Evolutionary conservation across 2,329 filamentous ascomycete genomes (phyloP).

Genomic region (Pseudocercospora fijiensis): DNA sequence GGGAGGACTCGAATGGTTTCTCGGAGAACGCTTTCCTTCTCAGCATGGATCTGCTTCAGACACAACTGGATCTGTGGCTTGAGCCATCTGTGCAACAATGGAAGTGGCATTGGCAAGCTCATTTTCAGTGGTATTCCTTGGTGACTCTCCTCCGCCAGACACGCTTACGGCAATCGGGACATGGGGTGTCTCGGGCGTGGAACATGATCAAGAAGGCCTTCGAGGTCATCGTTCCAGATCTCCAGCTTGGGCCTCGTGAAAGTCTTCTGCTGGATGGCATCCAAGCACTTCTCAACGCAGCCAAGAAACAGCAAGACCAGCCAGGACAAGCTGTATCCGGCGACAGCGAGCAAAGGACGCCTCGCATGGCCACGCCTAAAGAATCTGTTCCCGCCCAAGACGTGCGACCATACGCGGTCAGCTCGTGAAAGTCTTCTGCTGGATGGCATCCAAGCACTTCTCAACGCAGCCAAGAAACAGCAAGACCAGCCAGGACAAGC

Average conservation of each 20-base stretch:
- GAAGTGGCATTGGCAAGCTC: conserved; percentile 33
- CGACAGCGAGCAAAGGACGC: conserved; percentile 11
- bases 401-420: too few species aligned
- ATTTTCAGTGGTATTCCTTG: conserved; percentile 34
- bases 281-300: conserved; percentile 26
- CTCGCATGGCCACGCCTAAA: neutral
- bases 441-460: conserved; percentile 26
- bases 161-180: conserved; percentile 23
- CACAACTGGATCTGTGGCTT: conserved; percentile 31
- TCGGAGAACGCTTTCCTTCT: conserved; percentile 31
- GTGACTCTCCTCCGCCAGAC: conserved; percentile 30
- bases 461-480: conserved; percentile 26
- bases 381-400: conserved; percentile 10
- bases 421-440: conserved; percentile 25
- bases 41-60: conserved; percentile 28
- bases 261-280: conserved; percentile 27
- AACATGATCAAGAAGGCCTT: conserved; percentile 27
- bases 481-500: conserved; percentile 17
- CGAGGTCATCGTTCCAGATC: conserved; percentile 29
- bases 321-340: conserved; percentile 6
- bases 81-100: conserved; percentile 31
- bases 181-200: conserved; percentile 26
- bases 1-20: conserved; percentile 25
- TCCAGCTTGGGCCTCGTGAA: conserved; percentile 24
- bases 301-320: conserved; percentile 24